These are phyloP conservation scores for Coemansia sp. DNA, from an alignment of 192 early-diverging fungal genomes.

Conservation along the genomic window DNA sequence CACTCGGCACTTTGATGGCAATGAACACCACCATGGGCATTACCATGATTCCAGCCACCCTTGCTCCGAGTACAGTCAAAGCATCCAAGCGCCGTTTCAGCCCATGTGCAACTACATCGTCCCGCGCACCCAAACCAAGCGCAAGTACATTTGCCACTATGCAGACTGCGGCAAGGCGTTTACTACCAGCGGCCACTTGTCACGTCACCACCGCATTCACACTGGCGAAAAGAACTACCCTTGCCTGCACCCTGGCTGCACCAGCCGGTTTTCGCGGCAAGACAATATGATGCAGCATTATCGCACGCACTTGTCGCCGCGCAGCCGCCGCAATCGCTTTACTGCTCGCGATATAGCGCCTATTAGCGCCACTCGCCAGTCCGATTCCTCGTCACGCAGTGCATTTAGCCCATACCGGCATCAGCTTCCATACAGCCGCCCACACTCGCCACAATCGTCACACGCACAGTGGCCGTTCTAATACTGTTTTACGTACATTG, in stretches of 20 bases:
- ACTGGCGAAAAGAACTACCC: conserved; percentile 73
- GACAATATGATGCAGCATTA: conserved; percentile 85
- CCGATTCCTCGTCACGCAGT: not conserved
- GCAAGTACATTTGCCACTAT: conserved; percentile 68
- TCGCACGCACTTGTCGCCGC: conserved; percentile 68
- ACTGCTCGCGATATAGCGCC: not conserved
- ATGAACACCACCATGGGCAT: not conserved
- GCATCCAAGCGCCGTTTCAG: not conserved
- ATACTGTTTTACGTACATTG: not conserved
- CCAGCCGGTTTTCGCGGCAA: conserved; percentile 68
- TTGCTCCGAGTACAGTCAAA: not conserved
- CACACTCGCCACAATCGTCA: not conserved
- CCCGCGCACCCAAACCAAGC: conserved; percentile 40
- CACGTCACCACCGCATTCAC: conserved; percentile 73
- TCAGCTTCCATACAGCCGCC: not conserved
- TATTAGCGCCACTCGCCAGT: not conserved
- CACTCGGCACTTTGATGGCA: not conserved
- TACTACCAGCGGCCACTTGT: conserved; percentile 78
- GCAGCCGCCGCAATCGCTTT: conserved; percentile 46
- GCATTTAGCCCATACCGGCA: not conserved
- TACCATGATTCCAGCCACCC: not conserved
- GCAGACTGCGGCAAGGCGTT: conserved; percentile 71
- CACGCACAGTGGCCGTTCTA: not conserved
- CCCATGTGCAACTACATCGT: not conserved
- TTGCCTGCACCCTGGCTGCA: conserved; percentile 65